Conservation (phyloP, 2,329 filamentous ascomycete genomes). For the Hypoxylon sp. region DNA sequence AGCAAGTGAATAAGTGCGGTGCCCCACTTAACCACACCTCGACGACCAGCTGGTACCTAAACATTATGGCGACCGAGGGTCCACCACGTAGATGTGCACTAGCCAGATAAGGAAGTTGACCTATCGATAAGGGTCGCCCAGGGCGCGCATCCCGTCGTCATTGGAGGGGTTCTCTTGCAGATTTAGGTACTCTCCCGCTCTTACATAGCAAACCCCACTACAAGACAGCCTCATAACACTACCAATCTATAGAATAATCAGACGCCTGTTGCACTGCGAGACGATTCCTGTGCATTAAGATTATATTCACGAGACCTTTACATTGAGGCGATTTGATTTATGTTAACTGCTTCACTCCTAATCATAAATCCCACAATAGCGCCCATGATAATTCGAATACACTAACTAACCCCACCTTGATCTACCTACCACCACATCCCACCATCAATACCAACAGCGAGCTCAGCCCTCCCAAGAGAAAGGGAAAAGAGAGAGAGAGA, state of each 20-base stretch:
- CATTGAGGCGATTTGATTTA: too few species aligned
- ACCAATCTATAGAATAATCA: too few species aligned
- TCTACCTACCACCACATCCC: background rate
- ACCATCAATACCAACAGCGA: background rate
- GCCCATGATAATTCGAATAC: too few species aligned
- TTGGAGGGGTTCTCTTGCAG: slow-evolving; percentile 27
- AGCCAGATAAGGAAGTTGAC: slow-evolving; percentile 1
- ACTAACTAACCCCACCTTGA: background rate
- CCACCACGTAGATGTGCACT: slow-evolving; percentile 11
- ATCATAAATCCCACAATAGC: too few species aligned
- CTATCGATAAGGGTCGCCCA: slow-evolving; percentile 30
- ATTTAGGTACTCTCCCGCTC: slow-evolving; percentile 20
- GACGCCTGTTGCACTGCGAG: too few species aligned
- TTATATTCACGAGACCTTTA: too few species aligned
- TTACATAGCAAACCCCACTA: slow-evolving; percentile 27
- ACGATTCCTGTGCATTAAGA: too few species aligned
- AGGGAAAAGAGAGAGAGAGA: background rate
- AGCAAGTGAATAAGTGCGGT: slow-evolving; percentile 28
- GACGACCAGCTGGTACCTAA: slow-evolving; percentile 26
- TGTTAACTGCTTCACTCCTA: too few species aligned
- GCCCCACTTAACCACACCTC: slow-evolving; percentile 27
- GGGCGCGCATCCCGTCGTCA: slow-evolving; percentile 20
- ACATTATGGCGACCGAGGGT: slow-evolving; percentile 17
- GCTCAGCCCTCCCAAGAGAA: background rate
- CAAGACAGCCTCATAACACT: slow-evolving; percentile 26